Evolutionary conservation across 192 early-diverging fungal genomes (phyloP), one percentile per base, ranked within the genome.

Genomic region (Obelidium mucronatum): DNA sequence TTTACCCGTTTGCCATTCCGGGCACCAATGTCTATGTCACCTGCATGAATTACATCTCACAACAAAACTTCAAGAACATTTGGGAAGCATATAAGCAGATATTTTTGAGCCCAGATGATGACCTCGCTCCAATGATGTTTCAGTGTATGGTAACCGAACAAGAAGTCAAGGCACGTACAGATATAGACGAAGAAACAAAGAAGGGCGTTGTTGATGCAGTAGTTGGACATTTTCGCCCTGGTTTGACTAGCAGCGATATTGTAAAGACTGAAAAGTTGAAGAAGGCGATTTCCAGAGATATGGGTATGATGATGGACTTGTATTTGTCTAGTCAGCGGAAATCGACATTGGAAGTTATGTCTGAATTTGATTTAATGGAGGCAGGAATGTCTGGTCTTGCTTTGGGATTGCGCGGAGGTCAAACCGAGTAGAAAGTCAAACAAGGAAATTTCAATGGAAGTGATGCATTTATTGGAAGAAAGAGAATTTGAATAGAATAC

Each of bases 11-110:
- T 19, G 75, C 75, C 3, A n/a, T 66, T 17, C 44, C 40, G 8
- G 53, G 56, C 28, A 19, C 33, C 22, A 76, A 76, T 39, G 75
- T 76, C 15, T 76, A 76, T 37, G 75, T 76, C 4, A 67, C 61
- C 5, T 44, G 44, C 48, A 76, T 76, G 75, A 67, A 51, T 2
- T 19, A 67, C 19, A 17, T 76, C 1, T 37, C 37, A 28, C 26
- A 15, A 15, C 2, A 56, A 2, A 76, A 68, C 35, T 76, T 78
- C 34, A 56, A 56, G 31, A 48, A 48, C 31, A 69, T 78, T 48
- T 78, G 55, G 53, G 11, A 30, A 56, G 37, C 36, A 6, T 70
- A 76, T 39, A 13, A 67, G 15, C 6, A 26, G 28, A 2, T 53
- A 0, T 24, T 58, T 13, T 35, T 26, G 28, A 56, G 24, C 22